A percentile compares a stretch with the other conserved stretches of the same genome.
Conservation (phyloP, 2,329 filamentous ascomycete species). For the Nigrospora osmanthi region DNA sequence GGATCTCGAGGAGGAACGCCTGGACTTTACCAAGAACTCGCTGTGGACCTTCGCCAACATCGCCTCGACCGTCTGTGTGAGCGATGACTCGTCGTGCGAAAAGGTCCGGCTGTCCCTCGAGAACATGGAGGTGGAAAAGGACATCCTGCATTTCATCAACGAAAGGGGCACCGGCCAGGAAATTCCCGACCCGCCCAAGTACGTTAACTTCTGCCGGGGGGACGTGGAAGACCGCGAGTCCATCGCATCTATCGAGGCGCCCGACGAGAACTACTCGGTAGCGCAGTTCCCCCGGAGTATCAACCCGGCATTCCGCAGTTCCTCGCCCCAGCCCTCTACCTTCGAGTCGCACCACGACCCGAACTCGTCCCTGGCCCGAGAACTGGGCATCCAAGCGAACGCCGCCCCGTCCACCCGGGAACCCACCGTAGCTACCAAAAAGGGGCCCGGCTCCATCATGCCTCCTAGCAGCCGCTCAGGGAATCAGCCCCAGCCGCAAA, state of each 20-base stretch:
- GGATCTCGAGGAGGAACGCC: constrained; percentile 91
- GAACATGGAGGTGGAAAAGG: constrained; percentile 93
- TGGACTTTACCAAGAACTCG: constrained; percentile 97
- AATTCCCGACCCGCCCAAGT: constrained; percentile 93
- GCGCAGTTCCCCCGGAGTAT: constrained; percentile 93
- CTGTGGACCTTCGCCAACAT: constrained; percentile 98
- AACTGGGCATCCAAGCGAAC: constrained; percentile 53
- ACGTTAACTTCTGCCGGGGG: constrained; percentile 96
- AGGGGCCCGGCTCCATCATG: constrained; percentile 19
- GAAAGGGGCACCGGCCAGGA: constrained; percentile 90
- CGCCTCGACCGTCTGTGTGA: constrained; percentile 93
- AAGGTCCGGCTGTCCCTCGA: constrained; percentile 91
- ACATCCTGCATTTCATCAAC: constrained; percentile 82
- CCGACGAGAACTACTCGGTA: constrained; percentile 81
- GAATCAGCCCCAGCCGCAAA: constrained; percentile 21
- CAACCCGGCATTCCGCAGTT: constrained; percentile 92
- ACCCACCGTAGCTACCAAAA: constrained; percentile 43
- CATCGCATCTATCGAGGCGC: constrained; percentile 57
- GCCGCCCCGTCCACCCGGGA: constrained; percentile 40
- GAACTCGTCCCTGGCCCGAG: constrained; percentile 62
- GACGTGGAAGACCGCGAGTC: constrained; percentile 76
- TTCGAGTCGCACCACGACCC: constrained; percentile 91
- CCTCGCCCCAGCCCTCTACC: constrained; percentile 88
- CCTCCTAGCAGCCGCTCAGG: constrained; percentile 13
- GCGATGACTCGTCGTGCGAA: constrained; percentile 92